Base-by-base conservation (phyloP, 441 rosid species). In the Flueggea neowawraea region DNA sequence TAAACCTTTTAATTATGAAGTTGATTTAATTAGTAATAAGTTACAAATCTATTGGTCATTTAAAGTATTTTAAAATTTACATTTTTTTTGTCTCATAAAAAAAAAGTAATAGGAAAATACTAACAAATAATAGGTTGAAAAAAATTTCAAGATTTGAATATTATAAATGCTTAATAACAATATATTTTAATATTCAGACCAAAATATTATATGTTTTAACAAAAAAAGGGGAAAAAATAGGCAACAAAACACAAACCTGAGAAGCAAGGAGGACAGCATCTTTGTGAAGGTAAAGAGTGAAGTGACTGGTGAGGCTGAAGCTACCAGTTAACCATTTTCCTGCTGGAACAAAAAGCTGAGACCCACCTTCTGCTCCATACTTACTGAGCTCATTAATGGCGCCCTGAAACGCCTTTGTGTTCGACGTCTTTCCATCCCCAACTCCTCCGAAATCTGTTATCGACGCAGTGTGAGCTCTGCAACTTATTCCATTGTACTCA, bases 241-340 rank as follows among this genome's bases (percentile, higher is more conserved):
- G n/a, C n/a, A 16, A 5, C 11, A 67, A 3, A 15, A n/a, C 17
- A 49, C 63, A 62, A 66, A 90, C 97, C 88, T 81, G 85, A 58
- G 93, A 79, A 6, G 84, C 97, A 39, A 88, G 85, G 57, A 86
- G 75, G 54, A 78, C 75, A 12, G 95, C 97, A 52, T 84, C 88
- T 58, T 75, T 62, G 54, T 81, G 83, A 10, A 90, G 78, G 64
- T 77, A 90, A 47, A 90, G 86, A 52, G 97, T 88, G 73, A 90
- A 87, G 65, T 90, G 82, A 61, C 84, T 85, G 44, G 87, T 81
- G 13, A 89, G 82, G 68, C 80, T 82, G 57, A 88, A 81, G 70
- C 95, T 83, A 31, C 97, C 97, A 11, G 93, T 90, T 12, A 90
- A 66, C 89, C 91, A 88, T 69, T 82, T 88, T 55, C 97, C 97